A percentile compares a stretch with the other conserved stretches of the same genome.
phyloP scores from a whole-genome alignment of 768 basidiomycete species.

The Lactarius sp. region DNA sequence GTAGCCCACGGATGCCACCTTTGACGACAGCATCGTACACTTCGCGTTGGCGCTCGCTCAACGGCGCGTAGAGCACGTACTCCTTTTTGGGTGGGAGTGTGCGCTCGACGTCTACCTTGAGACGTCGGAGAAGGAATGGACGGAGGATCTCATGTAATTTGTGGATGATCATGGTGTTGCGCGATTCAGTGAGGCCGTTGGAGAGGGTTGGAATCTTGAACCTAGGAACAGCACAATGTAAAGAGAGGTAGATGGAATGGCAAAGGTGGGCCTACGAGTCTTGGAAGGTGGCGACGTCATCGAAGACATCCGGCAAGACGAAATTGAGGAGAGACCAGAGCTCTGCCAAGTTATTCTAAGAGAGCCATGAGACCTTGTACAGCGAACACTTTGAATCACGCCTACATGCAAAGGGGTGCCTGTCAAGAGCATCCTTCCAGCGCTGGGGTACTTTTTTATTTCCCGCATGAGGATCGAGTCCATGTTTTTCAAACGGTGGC shows the following conservation, averaged over 20 bases:
- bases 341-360: slow-evolving; percentile 90
- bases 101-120: slow-evolving; percentile 84
- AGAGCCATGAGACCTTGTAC: slow-evolving; percentile 5
- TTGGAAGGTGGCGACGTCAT: slow-evolving; percentile 85
- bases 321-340: slow-evolving; percentile 96
- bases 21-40: slow-evolving; percentile 77
- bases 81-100: slow-evolving; percentile 88
- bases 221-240: slow-evolving; percentile 34
- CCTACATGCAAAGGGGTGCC: slow-evolving; percentile 91
- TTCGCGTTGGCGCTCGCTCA: slow-evolving; percentile 77
- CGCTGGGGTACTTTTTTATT: slow-evolving; percentile 80
- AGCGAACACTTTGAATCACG: slow-evolving; percentile 27
- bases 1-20: slow-evolving; percentile 60
- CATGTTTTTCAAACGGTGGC: slow-evolving; percentile 92
- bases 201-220: slow-evolving; percentile 69
- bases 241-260: not conserved
- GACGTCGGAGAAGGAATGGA: slow-evolving; percentile 87
- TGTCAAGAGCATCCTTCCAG: slow-evolving; percentile 88
- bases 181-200: slow-evolving; percentile 48
- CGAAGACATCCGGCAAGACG: slow-evolving; percentile 90
- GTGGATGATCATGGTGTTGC: slow-evolving; percentile 63
- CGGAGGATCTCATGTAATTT: slow-evolving; percentile 88
- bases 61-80: slow-evolving; percentile 89
- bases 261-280: slow-evolving; percentile 54
- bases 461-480: slow-evolving; percentile 87